A percentile compares a stretch with the other conserved stretches of the same genome.
phyloP scores from a whole-genome alignment of 163 green algal species.

The Chloroidium sp. region DNA sequence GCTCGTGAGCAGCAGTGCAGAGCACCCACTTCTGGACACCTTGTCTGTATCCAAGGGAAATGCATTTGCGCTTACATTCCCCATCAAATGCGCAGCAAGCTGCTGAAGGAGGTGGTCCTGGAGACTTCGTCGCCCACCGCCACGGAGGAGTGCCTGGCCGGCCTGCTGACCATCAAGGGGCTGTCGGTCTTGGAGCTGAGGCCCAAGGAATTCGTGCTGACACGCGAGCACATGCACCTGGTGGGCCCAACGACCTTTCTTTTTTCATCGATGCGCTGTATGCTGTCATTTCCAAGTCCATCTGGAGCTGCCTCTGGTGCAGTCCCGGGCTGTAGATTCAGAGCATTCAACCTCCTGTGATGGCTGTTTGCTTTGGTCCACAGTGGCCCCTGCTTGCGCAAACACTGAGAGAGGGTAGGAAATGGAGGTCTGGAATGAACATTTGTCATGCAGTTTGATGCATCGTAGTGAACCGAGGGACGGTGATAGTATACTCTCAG shows the following conservation, averaged over 20 bases:
- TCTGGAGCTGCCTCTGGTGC: too few species aligned
- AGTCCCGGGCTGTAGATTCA: too few species aligned
- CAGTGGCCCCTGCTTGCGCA: too few species aligned
- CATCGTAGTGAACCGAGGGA: too few species aligned
- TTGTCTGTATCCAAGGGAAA: conserved; percentile 20
- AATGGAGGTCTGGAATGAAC: too few species aligned
- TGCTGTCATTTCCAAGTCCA: too few species aligned
- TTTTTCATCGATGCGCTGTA: too few species aligned
- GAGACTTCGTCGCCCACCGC: conserved; percentile 23
- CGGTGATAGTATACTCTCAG: too few species aligned
- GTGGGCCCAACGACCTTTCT: background rate
- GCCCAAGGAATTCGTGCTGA: conserved; percentile 39
- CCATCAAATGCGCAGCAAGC: conserved; percentile 19
- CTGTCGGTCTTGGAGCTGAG: conserved; percentile 47
- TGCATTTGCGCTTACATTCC: conserved; percentile 4
- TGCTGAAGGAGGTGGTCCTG: conserved; percentile 37
- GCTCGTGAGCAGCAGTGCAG: conserved; percentile 1
- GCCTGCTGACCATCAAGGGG: conserved; percentile 23
- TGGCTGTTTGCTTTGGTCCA: too few species aligned
- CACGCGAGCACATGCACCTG: conserved; percentile 18
- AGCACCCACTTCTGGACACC: background rate
- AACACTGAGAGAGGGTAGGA: too few species aligned
- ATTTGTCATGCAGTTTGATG: too few species aligned
- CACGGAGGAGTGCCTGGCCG: conserved; percentile 37
- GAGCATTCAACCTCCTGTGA: too few species aligned